These are phyloP conservation scores for Penicillium odoratum DNA, from an alignment of 495 filamentous ascomycete genomes.

Conservation along the genomic window DNA sequence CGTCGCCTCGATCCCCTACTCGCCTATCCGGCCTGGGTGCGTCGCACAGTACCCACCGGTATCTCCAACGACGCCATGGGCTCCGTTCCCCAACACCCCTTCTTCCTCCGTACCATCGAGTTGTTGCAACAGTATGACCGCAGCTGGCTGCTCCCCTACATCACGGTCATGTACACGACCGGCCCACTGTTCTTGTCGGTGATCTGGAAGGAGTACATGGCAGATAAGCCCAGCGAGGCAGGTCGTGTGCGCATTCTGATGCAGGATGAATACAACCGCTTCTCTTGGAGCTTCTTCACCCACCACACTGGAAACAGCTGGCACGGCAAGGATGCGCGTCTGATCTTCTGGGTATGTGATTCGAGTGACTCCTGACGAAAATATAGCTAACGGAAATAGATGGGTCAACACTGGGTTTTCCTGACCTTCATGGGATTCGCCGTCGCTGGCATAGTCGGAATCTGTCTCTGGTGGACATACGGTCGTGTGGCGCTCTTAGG, in stretches of 20 bases:
- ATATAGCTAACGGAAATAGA: slow-evolving; percentile 30
- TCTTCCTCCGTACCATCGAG: slow-evolving; percentile 74
- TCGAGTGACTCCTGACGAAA: neutral
- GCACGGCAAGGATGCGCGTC: slow-evolving; percentile 70
- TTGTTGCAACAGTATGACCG: slow-evolving; percentile 68
- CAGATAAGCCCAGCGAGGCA: slow-evolving; percentile 35
- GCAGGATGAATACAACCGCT: slow-evolving; percentile 67
- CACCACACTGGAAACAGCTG: slow-evolving; percentile 74
- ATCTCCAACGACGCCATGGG: slow-evolving; percentile 92
- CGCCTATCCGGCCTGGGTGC: slow-evolving; percentile 79
- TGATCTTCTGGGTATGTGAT: slow-evolving; percentile 72
- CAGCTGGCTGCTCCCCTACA: slow-evolving; percentile 79
- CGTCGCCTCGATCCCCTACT: slow-evolving; percentile 78
- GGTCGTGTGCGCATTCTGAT: slow-evolving; percentile 57
- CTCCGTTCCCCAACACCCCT: slow-evolving; percentile 75
- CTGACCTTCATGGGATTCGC: slow-evolving; percentile 65
- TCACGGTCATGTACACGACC: slow-evolving; percentile 86
- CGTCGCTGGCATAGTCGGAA: slow-evolving; percentile 57
- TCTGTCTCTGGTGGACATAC: slow-evolving; percentile 58
- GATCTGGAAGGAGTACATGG: slow-evolving; percentile 79
- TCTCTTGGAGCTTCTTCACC: slow-evolving; percentile 76
- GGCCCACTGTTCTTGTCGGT: slow-evolving; percentile 83
- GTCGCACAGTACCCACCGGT: slow-evolving; percentile 76
- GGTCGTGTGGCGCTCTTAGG: slow-evolving; percentile 49
- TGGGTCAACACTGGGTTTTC: slow-evolving; percentile 73